Conservation (phyloP, 352 stramenopile species). For the Globisporangium mamillatum region DNA sequence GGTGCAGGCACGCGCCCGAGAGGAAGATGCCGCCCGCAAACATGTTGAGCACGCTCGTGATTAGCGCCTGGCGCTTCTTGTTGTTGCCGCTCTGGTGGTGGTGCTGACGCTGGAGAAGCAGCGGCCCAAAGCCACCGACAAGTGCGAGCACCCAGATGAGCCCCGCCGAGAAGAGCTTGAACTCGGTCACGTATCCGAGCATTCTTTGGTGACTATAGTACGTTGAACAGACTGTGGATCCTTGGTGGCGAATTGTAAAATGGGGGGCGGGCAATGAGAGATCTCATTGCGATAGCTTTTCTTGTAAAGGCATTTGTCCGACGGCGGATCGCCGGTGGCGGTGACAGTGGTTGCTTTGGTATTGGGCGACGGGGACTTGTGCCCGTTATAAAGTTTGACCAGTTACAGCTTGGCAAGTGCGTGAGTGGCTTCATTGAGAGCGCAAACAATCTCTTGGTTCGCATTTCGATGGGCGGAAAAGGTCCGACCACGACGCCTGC, state of each 20-base stretch:
- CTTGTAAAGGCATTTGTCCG: constrained; percentile 5
- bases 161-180: constrained; percentile 60
- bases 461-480: constrained; percentile 4
- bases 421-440: too few relatives aligned
- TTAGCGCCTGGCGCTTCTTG: background rate
- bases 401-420: too few relatives aligned
- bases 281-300: background rate
- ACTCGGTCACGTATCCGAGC: constrained; percentile 45
- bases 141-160: constrained; percentile 63
- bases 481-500: background rate
- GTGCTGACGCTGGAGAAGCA: constrained; percentile 40
- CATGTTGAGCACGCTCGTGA: constrained; percentile 73
- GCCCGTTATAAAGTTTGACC: background rate
- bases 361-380: background rate
- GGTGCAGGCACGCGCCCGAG: constrained; percentile 70
- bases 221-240: background rate
- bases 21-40: constrained; percentile 79
- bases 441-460: too few relatives aligned
- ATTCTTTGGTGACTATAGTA: background rate
- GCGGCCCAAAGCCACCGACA: constrained; percentile 45
- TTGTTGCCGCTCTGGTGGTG: constrained; percentile 29
- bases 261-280: background rate
- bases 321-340: constrained; percentile 4
- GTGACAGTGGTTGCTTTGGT: background rate
- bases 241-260: constrained; percentile 8